Percentiles rank a stretch among this genome's conserved stretches.
phyloP scores from a whole-genome alignment of 2,329 filamentous ascomycete species.

The Claviceps sp. region DNA sequence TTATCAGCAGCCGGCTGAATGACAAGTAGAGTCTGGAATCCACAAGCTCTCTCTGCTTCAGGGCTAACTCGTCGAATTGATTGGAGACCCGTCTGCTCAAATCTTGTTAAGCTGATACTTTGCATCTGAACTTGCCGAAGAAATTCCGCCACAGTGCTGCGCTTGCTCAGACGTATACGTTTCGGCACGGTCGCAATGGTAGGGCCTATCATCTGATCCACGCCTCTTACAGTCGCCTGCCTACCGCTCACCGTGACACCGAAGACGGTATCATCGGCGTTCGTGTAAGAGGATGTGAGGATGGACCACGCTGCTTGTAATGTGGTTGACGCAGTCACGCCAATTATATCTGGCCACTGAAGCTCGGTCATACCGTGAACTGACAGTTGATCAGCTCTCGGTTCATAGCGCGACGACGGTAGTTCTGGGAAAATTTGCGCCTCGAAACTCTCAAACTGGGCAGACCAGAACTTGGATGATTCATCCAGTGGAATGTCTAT shows the following conservation, averaged over 20 bases:
- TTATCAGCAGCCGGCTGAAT: constrained; percentile 1
- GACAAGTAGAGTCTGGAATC: constrained; percentile 9
- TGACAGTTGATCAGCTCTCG: constrained; percentile 2
- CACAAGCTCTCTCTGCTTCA: constrained; percentile 8
- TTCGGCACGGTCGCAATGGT: constrained; percentile 15
- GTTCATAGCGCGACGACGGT: constrained; percentile 2
- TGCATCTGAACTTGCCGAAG: constrained; percentile 12
- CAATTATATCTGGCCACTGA: constrained; percentile 8
- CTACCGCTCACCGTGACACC: constrained; percentile 15
- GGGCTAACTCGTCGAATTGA: constrained; percentile 12
- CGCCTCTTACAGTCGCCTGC: constrained; percentile 12
- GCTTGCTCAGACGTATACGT: constrained; percentile 6
- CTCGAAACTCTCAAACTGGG: constrained; percentile 19
- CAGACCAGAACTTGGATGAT: constrained; percentile 26
- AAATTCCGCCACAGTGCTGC: constrained; percentile 6
- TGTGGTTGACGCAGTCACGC: constrained; percentile 12
- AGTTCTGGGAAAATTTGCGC: constrained; percentile 7
- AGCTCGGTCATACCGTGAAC: constrained; percentile 2
- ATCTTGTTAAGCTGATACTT: constrained; percentile 11
- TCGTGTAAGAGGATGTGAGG: constrained; percentile 23
- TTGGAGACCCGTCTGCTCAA: constrained; percentile 16
- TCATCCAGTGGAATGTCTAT: constrained; percentile 14
- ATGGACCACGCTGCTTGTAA: constrained; percentile 18
- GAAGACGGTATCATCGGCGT: constrained; percentile 17
- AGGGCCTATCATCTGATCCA: constrained; percentile 15